phyloP scores from a whole-genome alignment of 139 green algal genomes.

The Bryopsis sp. region DNA sequence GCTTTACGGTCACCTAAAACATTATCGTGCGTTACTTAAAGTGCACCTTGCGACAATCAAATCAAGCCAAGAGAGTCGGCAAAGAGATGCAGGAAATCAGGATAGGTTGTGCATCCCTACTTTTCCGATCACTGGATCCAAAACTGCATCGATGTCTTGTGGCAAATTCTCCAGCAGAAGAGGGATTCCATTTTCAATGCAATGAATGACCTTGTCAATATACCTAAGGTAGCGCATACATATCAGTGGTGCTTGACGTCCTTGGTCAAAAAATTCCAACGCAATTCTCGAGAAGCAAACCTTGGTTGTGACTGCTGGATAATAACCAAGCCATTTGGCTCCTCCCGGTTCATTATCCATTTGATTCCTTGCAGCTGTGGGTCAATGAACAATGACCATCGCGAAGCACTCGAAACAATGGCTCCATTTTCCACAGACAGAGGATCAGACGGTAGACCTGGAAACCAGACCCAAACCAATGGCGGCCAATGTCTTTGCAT shows the following conservation, averaged over 20 bases:
- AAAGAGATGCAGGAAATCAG: slow-evolving; percentile 12
- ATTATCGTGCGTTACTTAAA: too few relatives aligned
- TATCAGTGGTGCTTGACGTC: too few relatives aligned
- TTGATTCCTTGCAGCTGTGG: slow-evolving; percentile 83
- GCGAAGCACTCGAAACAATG: slow-evolving; percentile 62
- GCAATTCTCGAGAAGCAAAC: background rate
- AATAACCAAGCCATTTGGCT: slow-evolving; percentile 63
- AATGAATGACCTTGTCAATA: slow-evolving; percentile 45
- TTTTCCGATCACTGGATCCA: slow-evolving; percentile 76
- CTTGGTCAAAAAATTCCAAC: background rate
- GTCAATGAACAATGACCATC: slow-evolving; percentile 84
- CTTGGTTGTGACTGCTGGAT: slow-evolving; percentile 65
- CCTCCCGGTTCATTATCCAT: slow-evolving; percentile 75
- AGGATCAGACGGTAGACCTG: slow-evolving; percentile 58
- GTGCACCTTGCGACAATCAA: too few relatives aligned
- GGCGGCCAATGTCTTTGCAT: background rate
- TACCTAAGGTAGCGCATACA: too few relatives aligned
- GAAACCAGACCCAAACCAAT: background rate
- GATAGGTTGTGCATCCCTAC: too few relatives aligned
- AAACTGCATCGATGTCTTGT: slow-evolving; percentile 74
- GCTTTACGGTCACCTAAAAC: slow-evolving; percentile 43
- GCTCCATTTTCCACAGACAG: slow-evolving; percentile 82
- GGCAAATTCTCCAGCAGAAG: slow-evolving; percentile 83
- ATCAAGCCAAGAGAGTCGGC: background rate
- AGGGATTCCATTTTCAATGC: slow-evolving; percentile 72